Conservation (phyloP, 331 rosid genomes). For the Saraca asoca region DNA sequence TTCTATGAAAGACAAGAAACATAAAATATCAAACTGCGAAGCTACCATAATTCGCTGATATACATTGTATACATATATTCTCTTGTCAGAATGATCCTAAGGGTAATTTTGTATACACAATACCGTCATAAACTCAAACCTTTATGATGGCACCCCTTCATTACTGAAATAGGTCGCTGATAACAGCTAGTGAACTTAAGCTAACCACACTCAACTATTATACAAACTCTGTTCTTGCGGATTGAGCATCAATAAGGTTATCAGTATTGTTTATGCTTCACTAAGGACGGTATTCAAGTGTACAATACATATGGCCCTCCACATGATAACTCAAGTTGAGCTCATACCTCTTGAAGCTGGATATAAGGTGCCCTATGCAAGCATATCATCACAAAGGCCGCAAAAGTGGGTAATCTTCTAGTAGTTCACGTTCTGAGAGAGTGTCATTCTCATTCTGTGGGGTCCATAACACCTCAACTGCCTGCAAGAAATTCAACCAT, state of each 20-base stretch:
- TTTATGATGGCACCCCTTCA: slow-evolving; percentile 16
- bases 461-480: slow-evolving; percentile 98
- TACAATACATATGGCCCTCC: slow-evolving; percentile 10
- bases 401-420: slow-evolving; percentile 94
- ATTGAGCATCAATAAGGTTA: slow-evolving; percentile 19
- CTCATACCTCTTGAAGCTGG: slow-evolving; percentile 31
- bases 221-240: slow-evolving; percentile 20
- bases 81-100: slow-evolving; percentile 18
- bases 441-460: slow-evolving; percentile 96
- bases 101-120: slow-evolving; percentile 34
- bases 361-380: slow-evolving; percentile 17
- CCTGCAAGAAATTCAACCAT: slow-evolving; percentile 51
- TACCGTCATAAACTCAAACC: slow-evolving; percentile 20
- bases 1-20: too few relatives aligned
- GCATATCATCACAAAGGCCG: slow-evolving; percentile 67
- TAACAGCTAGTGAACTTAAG: slow-evolving; percentile 10
- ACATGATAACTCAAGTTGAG: slow-evolving; percentile 23
- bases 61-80: background rate
- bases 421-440: slow-evolving; percentile 88
- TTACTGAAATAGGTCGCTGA: slow-evolving; percentile 14
- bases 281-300: slow-evolving; percentile 27
- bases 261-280: slow-evolving; percentile 32
- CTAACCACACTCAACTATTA: background rate
- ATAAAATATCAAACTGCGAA: too few relatives aligned
- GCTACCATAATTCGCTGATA: too few relatives aligned